Conservation (phyloP, 2,329 filamentous ascomycete genomes). For the Scopulariopsis brevicaulis region DNA sequence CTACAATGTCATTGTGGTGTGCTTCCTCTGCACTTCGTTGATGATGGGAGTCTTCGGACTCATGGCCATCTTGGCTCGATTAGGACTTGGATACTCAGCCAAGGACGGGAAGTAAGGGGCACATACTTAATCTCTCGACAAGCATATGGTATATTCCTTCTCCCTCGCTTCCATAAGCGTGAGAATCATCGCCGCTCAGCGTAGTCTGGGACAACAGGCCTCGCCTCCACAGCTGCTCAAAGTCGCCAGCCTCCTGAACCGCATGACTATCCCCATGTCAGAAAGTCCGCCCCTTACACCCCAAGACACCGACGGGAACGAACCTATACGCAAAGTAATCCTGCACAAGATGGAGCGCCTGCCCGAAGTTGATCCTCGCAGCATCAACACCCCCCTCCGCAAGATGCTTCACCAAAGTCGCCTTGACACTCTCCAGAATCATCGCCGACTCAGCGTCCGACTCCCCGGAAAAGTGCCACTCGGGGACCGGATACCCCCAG, state of each 20-base stretch:
- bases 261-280: background rate
- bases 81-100: background rate
- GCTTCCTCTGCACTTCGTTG: background rate
- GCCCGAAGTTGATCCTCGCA: slow-evolving; percentile 6
- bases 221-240: background rate
- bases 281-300: background rate
- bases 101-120: background rate
- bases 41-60: background rate
- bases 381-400: background rate
- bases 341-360: slow-evolving; percentile 8
- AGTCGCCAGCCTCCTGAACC: background rate
- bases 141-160: background rate
- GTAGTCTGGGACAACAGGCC: background rate
- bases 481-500: background rate
- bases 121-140: background rate
- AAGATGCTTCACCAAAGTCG: slow-evolving; percentile 4
- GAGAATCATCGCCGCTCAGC: background rate
- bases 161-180: background rate
- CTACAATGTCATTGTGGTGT: background rate
- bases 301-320: background rate
- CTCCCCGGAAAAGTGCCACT: slow-evolving; percentile 9
- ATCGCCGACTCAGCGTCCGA: slow-evolving; percentile 3
- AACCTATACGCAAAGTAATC: slow-evolving; percentile 9
- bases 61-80: background rate
- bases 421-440: slow-evolving; percentile 4